Evolutionary conservation across 2,329 filamentous ascomycete species (phyloP).

Genomic region (Pseudogymnoascus verrucosus): DNA sequence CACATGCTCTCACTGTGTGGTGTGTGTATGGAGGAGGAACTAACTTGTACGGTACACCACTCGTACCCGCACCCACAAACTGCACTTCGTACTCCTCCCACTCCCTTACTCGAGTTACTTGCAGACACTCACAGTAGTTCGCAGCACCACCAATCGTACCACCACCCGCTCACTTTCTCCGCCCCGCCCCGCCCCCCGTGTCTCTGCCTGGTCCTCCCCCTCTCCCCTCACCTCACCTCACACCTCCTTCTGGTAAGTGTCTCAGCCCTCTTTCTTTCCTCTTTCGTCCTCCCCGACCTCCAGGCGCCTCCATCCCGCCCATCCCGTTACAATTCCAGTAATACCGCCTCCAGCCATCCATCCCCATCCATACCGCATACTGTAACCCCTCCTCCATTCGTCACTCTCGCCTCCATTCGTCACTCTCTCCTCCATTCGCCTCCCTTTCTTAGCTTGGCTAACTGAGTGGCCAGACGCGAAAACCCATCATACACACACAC

Average conservation of each 20-base stretch:
- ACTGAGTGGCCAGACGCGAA: not conserved
- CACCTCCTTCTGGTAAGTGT: not conserved
- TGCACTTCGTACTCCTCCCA: not conserved
- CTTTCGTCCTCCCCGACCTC: not conserved
- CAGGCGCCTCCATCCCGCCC: not conserved
- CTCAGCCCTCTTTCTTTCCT: conserved; percentile 4
- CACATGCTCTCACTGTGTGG: not conserved
- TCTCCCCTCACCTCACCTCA: not conserved
- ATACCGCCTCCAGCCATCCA: not conserved
- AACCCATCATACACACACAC: not conserved
- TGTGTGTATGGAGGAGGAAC: not conserved
- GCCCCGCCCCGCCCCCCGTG: conserved; percentile 2
- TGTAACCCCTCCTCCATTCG: not conserved
- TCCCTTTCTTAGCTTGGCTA: too few relatives aligned
- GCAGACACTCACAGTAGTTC: not conserved
- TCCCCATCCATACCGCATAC: not conserved
- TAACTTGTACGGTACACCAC: not conserved
- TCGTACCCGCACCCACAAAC: not conserved
- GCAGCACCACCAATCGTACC: not conserved
- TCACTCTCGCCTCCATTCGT: not conserved
- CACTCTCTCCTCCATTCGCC: not conserved
- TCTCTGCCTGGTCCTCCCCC: not conserved
- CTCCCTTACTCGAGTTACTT: not conserved
- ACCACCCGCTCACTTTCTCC: not conserved
- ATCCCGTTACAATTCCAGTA: not conserved